Evolutionary conservation across 2,329 filamentous ascomycete species (phyloP).

Genomic region (Colletotrichum echinochloae): DNA sequence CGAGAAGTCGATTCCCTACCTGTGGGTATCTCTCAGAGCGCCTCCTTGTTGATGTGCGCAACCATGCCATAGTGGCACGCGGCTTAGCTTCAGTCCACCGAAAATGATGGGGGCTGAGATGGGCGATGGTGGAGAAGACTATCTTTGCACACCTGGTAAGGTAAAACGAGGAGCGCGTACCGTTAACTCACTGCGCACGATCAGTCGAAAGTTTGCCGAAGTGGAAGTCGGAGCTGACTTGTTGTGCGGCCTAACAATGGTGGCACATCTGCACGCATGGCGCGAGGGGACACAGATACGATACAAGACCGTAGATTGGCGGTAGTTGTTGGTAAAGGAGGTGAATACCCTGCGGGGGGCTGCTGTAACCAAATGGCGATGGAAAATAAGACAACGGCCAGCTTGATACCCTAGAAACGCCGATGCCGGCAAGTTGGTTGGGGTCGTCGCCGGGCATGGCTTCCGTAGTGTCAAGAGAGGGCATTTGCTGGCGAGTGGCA

Average conservation of each 20-base stretch:
- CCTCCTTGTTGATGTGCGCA: not conserved
- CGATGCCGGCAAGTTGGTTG: not conserved
- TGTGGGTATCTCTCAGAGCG: too few species aligned
- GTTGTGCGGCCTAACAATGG: not conserved
- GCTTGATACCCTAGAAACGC: slow-evolving; percentile 18
- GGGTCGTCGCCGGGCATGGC: not conserved
- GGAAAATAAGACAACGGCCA: not conserved
- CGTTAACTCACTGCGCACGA: not conserved
- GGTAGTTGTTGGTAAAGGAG: not conserved
- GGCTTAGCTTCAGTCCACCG: not conserved
- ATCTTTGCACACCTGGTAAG: not conserved
- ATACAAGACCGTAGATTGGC: not conserved
- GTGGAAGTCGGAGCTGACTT: not conserved
- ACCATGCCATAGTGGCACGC: not conserved
- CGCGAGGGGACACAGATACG: not conserved
- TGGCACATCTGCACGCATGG: slow-evolving; percentile 1
- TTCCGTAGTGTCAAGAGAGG: slow-evolving; percentile 10
- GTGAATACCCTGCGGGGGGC: not conserved
- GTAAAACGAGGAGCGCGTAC: not conserved
- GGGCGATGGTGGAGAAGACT: not conserved
- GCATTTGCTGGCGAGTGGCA: slow-evolving; percentile 7
- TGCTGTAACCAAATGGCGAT: not conserved
- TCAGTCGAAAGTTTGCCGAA: not conserved
- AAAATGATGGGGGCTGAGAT: not conserved
- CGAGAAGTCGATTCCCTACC: too few species aligned